A percentile compares a stretch with the other conserved stretches of the same genome.
Conservation (phyloP, 805 yeast species). For the Saccharomycopsis amapae region DNA sequence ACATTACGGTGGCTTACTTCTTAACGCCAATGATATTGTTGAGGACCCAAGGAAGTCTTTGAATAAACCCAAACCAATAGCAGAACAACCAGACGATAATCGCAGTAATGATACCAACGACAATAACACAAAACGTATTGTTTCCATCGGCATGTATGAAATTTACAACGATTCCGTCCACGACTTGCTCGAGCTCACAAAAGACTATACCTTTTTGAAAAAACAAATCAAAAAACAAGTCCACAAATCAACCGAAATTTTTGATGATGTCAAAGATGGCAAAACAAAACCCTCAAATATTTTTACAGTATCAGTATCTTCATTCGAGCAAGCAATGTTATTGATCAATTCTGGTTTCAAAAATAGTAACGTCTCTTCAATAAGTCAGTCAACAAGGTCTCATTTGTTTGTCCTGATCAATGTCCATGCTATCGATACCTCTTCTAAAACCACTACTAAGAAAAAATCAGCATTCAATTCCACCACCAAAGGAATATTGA, state of each 20-base stretch:
- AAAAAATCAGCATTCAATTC: constrained; percentile 1
- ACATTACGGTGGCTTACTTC: constrained; percentile 20
- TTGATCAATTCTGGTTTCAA: constrained; percentile 35
- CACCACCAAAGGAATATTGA: background rate
- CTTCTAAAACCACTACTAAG: background rate
- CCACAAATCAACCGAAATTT: constrained; percentile 32
- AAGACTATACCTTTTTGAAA: constrained; percentile 23
- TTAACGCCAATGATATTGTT: constrained; percentile 22
- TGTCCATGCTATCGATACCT: constrained; percentile 25
- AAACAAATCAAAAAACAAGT: constrained; percentile 22
- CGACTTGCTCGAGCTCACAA: constrained; percentile 29
- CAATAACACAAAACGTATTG: constrained; percentile 25
- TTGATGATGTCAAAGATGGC: constrained; percentile 37
- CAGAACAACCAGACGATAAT: background rate
- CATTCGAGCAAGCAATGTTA: constrained; percentile 31
- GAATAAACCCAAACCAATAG: background rate
- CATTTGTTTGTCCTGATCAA: constrained; percentile 45
- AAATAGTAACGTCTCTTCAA: constrained; percentile 36
- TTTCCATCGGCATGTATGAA: constrained; percentile 48
- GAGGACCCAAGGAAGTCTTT: constrained; percentile 5
- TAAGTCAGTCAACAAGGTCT: constrained; percentile 42
- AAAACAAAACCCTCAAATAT: constrained; percentile 39
- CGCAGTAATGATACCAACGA: constrained; percentile 22
- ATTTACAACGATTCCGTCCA: constrained; percentile 41
- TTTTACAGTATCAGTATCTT: constrained; percentile 35